Percentiles rank a stretch among this genome's conserved stretches.
Evolutionary conservation across 169 alveolate species (phyloP).

Genomic region (Plasmodium ovale): DNA sequence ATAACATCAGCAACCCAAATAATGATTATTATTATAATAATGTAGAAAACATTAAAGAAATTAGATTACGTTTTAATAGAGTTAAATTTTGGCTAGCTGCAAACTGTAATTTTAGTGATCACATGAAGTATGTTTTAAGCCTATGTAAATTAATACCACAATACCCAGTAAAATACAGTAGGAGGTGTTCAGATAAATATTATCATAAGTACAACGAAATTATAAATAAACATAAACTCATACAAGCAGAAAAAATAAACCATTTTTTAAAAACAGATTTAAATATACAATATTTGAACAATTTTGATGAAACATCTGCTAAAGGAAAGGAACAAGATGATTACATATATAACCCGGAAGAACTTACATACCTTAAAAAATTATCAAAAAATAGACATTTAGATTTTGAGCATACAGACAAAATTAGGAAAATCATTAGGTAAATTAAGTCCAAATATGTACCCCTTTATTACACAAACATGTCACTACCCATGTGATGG

Average conservation of each 20-base stretch:
- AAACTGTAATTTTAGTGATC: slow-evolving; percentile 85
- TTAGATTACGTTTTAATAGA: slow-evolving; percentile 89
- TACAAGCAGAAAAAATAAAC: slow-evolving; percentile 70
- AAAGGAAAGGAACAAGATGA: slow-evolving; percentile 55
- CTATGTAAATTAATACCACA: slow-evolving; percentile 73
- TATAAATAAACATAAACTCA: slow-evolving; percentile 62
- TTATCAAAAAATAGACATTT: slow-evolving; percentile 64
- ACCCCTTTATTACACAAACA: not conserved
- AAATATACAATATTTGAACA: slow-evolving; percentile 61
- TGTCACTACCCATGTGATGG: not conserved
- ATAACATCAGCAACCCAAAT: slow-evolving; percentile 82
- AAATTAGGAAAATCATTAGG: slow-evolving; percentile 71
- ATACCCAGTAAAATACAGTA: slow-evolving; percentile 64
- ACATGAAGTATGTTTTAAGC: slow-evolving; percentile 70
- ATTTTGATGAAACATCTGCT: slow-evolving; percentile 17
- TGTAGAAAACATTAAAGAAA: slow-evolving; percentile 83
- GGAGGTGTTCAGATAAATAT: slow-evolving; percentile 70
- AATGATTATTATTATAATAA: slow-evolving; percentile 75
- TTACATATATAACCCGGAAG: slow-evolving; percentile 71
- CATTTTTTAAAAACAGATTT: slow-evolving; percentile 66
- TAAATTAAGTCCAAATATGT: not conserved
- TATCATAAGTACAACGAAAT: slow-evolving; percentile 65
- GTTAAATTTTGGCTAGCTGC: slow-evolving; percentile 91
- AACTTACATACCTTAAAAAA: slow-evolving; percentile 70
- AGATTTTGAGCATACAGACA: slow-evolving; percentile 59